Percentiles rank a stretch among this genome's conserved stretches.
phyloP scores from a whole-genome alignment of 163 green algal genomes.

The Scenedesmus sp. region DNA sequence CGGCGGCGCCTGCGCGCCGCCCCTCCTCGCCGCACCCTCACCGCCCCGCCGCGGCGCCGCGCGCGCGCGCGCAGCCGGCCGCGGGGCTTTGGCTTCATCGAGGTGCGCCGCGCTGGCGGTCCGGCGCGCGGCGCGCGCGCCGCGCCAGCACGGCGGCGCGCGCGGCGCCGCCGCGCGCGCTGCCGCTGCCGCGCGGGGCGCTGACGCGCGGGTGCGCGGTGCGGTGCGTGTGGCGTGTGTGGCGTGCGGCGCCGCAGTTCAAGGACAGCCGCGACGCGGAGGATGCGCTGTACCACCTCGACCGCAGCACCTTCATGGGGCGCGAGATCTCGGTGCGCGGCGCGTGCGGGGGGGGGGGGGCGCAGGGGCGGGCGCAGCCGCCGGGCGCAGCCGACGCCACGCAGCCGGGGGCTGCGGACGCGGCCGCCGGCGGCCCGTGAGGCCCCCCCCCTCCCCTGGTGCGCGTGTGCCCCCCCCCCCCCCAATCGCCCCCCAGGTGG shows the following conservation, averaged over 20 bases:
- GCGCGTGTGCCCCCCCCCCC: too few relatives aligned
- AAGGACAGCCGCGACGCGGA: slow-evolving; percentile 82
- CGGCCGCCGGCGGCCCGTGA: not conserved
- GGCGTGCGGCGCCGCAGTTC: too few relatives aligned
- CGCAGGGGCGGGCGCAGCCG: not conserved
- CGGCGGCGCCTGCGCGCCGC: not conserved
- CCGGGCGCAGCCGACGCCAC: not conserved
- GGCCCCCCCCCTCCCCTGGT: too few relatives aligned
- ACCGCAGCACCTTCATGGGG: slow-evolving; percentile 63
- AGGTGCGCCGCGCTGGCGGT: too few relatives aligned
- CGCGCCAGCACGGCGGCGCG: too few relatives aligned
- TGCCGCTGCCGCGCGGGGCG: too few relatives aligned
- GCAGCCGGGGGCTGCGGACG: not conserved
- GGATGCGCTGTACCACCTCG: slow-evolving; percentile 76
- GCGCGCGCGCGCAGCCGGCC: slow-evolving; percentile 56
- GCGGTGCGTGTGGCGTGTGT: too few relatives aligned
- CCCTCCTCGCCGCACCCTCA: not conserved
- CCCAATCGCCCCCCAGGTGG: slow-evolving; percentile 59
- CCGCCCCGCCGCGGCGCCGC: not conserved
- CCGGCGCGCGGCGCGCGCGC: too few relatives aligned
- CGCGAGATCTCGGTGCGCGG: slow-evolving; percentile 65
- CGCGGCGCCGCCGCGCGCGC: too few relatives aligned
- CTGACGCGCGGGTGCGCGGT: too few relatives aligned
- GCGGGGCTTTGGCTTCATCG: slow-evolving; percentile 85
- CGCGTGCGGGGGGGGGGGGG: not conserved